A percentile compares a stretch with the other conserved stretches of the same genome.
These are phyloP conservation scores for Lachancea quebecensis DNA, from an alignment of 805 yeast species.

Conservation along the genomic window DNA sequence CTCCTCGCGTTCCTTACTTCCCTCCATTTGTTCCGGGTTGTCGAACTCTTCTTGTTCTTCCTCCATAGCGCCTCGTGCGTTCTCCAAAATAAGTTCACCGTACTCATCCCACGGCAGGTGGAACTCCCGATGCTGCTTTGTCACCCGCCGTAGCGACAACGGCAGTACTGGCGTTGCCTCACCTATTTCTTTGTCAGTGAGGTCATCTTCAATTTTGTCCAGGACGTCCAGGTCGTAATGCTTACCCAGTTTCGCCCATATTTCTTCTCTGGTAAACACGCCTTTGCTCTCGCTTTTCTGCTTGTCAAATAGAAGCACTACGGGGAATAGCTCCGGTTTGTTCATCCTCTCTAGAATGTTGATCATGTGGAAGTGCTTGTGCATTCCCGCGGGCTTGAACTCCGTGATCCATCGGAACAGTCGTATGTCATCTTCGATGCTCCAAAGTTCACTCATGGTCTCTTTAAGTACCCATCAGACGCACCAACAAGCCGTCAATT, in stretches of 20 bases:
- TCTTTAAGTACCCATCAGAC: too few relatives aligned
- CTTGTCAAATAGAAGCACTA: conserved; percentile 20
- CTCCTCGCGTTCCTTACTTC: too few relatives aligned
- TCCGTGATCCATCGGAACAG: conserved; percentile 56
- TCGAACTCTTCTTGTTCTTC: conserved; percentile 2
- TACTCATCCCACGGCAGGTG: conserved; percentile 40
- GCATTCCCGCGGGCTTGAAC: conserved; percentile 60
- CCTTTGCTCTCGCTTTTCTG: conserved; percentile 17
- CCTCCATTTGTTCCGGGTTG: too few relatives aligned
- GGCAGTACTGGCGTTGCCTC: conserved; percentile 5
- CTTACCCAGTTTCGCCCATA: conserved; percentile 49
- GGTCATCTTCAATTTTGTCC: conserved; percentile 45
- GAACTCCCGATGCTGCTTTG: conserved; percentile 26
- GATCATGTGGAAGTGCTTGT: conserved; percentile 39
- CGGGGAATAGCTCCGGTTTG: conserved; percentile 37
- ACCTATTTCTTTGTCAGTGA: neutral
- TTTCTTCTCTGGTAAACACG: conserved; percentile 40
- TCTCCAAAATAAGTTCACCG: conserved; percentile 37
- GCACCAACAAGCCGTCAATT: too few relatives aligned
- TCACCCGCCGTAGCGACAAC: conserved; percentile 3
- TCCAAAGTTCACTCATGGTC: conserved; percentile 38
- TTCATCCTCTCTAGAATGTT: conserved; percentile 31
- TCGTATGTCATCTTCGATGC: conserved; percentile 52
- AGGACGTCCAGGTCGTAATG: conserved; percentile 52
- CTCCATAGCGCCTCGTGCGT: conserved; percentile 23